Evolutionary conservation across 2,329 filamentous ascomycete genomes (phyloP), one percentile per base, ranked within the genome.

Genomic region (Exophiala sp.): DNA sequence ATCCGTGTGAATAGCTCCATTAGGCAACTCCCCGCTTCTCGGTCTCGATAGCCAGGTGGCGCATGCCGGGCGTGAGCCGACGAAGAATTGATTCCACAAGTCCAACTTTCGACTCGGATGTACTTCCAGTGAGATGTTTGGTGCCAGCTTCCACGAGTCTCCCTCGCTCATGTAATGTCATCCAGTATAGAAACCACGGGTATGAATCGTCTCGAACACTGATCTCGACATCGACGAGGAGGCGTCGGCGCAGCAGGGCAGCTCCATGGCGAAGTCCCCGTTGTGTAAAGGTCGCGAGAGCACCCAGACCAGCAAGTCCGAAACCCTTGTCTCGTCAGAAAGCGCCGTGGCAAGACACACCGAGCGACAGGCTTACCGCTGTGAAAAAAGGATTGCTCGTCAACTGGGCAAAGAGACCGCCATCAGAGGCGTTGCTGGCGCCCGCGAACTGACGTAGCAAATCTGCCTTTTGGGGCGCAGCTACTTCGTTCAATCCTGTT

Each of bases 151-250:
- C 43, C 9, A 70, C 63, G 77, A 85, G 54, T 75, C 86, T 60
- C 63, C 73, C 63, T 47, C 82, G 77, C 44, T 89, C 87, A 58
- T 88, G 88, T 48, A 88, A 79, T 5, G 89, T 90, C 66, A 98
- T 86, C 90, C 93, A 98, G 58, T 90, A 84, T 8, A 98, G 77
- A 35, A 98, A 82, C 91, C 90, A 97, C 34, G 83, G 83, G 66
- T 97, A 98, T 1, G 91, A 90, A 38, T 88, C 82, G 70, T 98
- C 93, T 62, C 91, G 87, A 65, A 88, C 86, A 67, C 87, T 91
- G 68, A 98, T 95, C 69, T 98, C 93, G 62, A 98, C 82, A 63
- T 96, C 89, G 62, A 97, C 88, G 23, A 98, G 82, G 71, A 98
- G 81, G 42, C 91, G 87, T 46, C 85, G 83, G 43, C 88, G 86